Conservation (phyloP, 345 rosid species). For the Stellera chamaejasme region DNA sequence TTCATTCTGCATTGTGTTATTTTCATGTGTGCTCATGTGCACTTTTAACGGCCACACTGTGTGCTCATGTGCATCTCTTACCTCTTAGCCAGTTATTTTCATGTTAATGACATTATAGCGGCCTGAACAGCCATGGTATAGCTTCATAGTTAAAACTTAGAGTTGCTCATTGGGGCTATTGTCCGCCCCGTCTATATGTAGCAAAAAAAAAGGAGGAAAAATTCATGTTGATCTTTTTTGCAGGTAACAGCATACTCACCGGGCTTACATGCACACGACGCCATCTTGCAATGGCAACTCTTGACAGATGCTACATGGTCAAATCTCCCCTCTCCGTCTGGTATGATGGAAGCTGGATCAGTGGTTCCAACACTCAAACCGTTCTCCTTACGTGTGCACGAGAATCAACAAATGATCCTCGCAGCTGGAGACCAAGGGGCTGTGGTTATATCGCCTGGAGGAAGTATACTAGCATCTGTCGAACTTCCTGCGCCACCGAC, state of each 20-base stretch:
- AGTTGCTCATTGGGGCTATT: not conserved
- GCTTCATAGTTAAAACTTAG: too few relatives aligned
- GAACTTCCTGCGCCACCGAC: constrained; percentile 88
- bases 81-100: too few relatives aligned
- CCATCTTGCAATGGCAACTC: constrained; percentile 72
- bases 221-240: constrained; percentile 5
- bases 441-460: constrained; percentile 79
- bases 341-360: constrained; percentile 63
- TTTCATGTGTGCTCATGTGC: too few relatives aligned
- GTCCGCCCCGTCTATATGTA: not conserved
- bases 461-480: constrained; percentile 59
- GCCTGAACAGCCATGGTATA: too few relatives aligned
- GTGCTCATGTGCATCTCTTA: not conserved
- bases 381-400: constrained; percentile 60
- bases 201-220: not conserved
- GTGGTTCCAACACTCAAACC: constrained; percentile 85
- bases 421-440: constrained; percentile 95
- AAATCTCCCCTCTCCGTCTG: constrained; percentile 86
- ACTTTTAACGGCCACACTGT: too few relatives aligned
- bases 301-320: constrained; percentile 92
- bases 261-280: constrained; percentile 71
- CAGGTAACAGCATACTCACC: constrained; percentile 94
- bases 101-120: too few relatives aligned
- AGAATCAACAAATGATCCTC: constrained; percentile 79
- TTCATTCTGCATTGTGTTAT: too few relatives aligned